Conservation (phyloP, 306 rosid genomes). For the Carpinus viminea region DNA sequence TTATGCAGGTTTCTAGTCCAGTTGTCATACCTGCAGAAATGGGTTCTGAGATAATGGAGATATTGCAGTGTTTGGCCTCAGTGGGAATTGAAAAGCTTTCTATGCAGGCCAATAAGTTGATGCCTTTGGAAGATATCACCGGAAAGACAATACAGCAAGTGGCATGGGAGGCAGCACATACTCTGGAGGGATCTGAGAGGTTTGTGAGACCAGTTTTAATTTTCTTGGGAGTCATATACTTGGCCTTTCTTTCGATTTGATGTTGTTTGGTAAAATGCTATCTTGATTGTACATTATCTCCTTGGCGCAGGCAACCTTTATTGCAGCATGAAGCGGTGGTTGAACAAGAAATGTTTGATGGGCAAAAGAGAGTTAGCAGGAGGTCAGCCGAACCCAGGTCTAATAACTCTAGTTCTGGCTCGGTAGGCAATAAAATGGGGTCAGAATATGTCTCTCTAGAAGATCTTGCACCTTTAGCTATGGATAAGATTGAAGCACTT, state of each 20-base stretch:
- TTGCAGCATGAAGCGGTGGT: constrained; percentile 47
- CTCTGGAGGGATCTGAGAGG: constrained; percentile 62
- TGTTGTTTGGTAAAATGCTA: constrained; percentile 12
- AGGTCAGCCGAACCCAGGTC: constrained; percentile 40
- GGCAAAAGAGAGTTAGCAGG: constrained; percentile 36
- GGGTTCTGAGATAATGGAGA: constrained; percentile 86
- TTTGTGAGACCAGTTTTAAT: constrained; percentile 35
- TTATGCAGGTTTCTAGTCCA: constrained; percentile 89
- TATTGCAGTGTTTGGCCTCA: constrained; percentile 72
- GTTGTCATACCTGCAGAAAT: constrained; percentile 90
- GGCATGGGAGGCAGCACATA: constrained; percentile 75
- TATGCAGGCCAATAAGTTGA: constrained; percentile 80
- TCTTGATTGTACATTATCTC: constrained; percentile 22
- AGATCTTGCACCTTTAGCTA: constrained; percentile 90
- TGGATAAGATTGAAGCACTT: constrained; percentile 92
- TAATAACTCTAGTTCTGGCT: constrained; percentile 34
- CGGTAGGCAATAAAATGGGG: constrained; percentile 41
- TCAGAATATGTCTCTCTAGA: constrained; percentile 71
- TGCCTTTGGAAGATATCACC: constrained; percentile 91
- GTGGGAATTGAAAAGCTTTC: constrained; percentile 94
- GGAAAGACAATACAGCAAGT: constrained; percentile 92
- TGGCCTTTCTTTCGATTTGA: constrained; percentile 1
- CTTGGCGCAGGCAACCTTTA: constrained; percentile 50
- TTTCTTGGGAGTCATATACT: constrained; percentile 7
- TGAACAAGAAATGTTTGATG: constrained; percentile 34